These are phyloP conservation scores for Cymbidium sinense DNA, from an alignment of 106 monocot genomes.

Conservation along the genomic window DNA sequence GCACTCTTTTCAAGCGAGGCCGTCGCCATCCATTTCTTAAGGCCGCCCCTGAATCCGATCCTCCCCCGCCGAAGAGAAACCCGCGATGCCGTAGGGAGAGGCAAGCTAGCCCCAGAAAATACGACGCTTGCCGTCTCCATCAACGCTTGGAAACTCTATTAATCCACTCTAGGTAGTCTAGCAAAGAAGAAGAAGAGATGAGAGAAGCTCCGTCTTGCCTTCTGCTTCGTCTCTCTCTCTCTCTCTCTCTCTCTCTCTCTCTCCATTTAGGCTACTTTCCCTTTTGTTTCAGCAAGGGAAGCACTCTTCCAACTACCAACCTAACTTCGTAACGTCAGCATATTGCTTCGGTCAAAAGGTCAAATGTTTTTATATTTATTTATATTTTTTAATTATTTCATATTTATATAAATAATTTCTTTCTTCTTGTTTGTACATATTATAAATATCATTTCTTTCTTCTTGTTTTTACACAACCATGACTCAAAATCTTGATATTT, in stretches of 20 bases:
- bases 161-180: neutral
- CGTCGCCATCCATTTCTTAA: neutral
- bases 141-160: neutral
- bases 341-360: too few species aligned
- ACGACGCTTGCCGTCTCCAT: conserved; percentile 5
- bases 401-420: too few species aligned
- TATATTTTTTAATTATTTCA: too few species aligned
- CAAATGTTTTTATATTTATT: too few species aligned
- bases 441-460: neutral
- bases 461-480: neutral
- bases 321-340: neutral
- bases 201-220: neutral
- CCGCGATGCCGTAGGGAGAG: neutral
- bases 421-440: too few species aligned
- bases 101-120: neutral
- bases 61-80: neutral
- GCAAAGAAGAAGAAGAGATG: neutral
- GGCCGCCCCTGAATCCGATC: neutral
- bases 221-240: neutral
- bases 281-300: neutral
- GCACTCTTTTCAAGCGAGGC: neutral
- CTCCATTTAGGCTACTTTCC: neutral
- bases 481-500: neutral
- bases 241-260: neutral
- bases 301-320: conserved; percentile 4